Evolutionary conservation across 169 alveolate species (phyloP), one percentile per base, ranked within the genome.

Genomic region (Cryptosporidium bovis): DNA sequence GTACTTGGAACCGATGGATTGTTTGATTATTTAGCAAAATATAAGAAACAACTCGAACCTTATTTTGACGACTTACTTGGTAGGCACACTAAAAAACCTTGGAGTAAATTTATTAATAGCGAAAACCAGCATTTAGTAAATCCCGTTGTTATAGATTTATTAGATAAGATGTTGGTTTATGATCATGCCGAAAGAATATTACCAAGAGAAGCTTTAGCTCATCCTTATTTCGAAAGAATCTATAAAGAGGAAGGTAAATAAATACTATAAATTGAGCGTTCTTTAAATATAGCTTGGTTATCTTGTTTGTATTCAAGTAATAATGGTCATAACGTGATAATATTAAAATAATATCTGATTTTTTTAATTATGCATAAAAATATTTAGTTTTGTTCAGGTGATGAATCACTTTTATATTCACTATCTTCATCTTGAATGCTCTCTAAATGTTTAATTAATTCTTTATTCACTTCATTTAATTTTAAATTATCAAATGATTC

Each of bases 191-290:
- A 95, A 91, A 94, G 99, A 92, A 97, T 98, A 64, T 95, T 98
- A 31, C 99, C 99, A 8, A 95, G 92, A 82, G 99, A 97, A 55
- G 99, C 99, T 12, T 94, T 98, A 97, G 94, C 94, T 62, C 99
- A 98, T 91, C 98, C 98, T 46, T 98, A 97, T 92, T 98, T 98
- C 92, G 94, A 93, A 34, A 94, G 90, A 34, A 94, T 94, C 12
- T 92, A 48, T 46, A 31, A 20, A 24, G 87, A 77, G 27, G 87
- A 92, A 10, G 90, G 90, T 33, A 56, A 89, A 48, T 40, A 62
- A 48, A 18, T 18, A 33, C 13, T 40, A 3, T 40, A 40, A 40
- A 40, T 40, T 40, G 10, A 40, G 0, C 10, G 0, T 40, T 40
- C 48, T 40, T 40, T 40, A 40, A 3, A 3, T 40, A 40, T 40